Conservation (phyloP, 2,329 filamentous ascomycete species). For the Penicillium sp. region DNA sequence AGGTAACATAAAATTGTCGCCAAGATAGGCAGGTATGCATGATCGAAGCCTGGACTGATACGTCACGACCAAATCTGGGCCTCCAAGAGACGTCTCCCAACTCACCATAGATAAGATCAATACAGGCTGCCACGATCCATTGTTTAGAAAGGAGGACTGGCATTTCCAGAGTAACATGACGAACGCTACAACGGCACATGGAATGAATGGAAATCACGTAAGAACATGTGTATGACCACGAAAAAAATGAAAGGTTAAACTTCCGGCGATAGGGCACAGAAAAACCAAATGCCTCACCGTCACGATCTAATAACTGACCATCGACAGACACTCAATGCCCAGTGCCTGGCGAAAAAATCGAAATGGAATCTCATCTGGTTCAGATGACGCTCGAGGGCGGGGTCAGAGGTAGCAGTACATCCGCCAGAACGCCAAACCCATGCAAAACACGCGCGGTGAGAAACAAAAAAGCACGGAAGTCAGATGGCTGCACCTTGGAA, state of each 20-base stretch:
- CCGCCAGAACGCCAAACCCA: conserved; percentile 17
- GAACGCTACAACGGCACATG: background rate
- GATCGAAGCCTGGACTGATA: too few relatives aligned
- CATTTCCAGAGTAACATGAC: too few relatives aligned
- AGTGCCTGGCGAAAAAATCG: background rate
- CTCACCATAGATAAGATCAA: too few relatives aligned
- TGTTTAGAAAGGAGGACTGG: too few relatives aligned
- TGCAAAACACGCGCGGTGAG: conserved; percentile 15
- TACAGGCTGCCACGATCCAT: too few relatives aligned
- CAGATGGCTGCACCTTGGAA: conserved; percentile 3
- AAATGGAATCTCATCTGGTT: conserved; percentile 2
- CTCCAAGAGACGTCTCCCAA: too few relatives aligned
- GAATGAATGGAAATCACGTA: background rate
- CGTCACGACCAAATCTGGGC: too few relatives aligned
- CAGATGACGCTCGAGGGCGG: conserved; percentile 2
- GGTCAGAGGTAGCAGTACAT: conserved; percentile 7
- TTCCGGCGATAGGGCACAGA: background rate
- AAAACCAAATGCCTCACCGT: background rate
- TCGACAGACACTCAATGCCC: background rate
- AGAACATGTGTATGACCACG: background rate
- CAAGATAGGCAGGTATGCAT: too few relatives aligned
- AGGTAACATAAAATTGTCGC: too few relatives aligned
- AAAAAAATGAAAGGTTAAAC: background rate
- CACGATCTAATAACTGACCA: background rate
- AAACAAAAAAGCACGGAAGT: background rate